These are phyloP conservation scores for Kazachstania taianensis DNA, from an alignment of 805 yeast species.

Conservation along the genomic window DNA sequence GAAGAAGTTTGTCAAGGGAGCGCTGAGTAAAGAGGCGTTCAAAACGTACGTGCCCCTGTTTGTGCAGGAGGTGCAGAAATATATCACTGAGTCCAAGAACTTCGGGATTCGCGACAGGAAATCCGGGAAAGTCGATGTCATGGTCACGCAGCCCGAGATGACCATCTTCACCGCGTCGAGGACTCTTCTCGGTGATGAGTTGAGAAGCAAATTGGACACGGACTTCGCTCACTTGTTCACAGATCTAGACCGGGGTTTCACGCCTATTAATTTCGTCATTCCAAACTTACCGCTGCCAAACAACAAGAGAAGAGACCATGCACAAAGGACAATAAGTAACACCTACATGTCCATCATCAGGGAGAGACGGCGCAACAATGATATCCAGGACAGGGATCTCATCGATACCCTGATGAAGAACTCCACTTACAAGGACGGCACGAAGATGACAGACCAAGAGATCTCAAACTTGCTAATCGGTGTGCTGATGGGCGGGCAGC, in stretches of 20 bases:
- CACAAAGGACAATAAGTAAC: constrained; percentile 69
- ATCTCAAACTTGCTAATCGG: constrained; percentile 91
- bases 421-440: constrained; percentile 88
- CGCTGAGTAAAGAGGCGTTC: constrained; percentile 79
- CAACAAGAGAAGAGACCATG: constrained; percentile 75
- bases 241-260: constrained; percentile 94
- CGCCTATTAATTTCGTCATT: constrained; percentile 92
- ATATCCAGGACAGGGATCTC: constrained; percentile 76
- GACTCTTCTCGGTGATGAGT: constrained; percentile 81
- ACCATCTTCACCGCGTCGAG: constrained; percentile 95
- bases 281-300: constrained; percentile 85
- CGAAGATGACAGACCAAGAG: constrained; percentile 87
- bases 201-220: constrained; percentile 72
- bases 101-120: constrained; percentile 33
- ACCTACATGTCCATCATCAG: constrained; percentile 75
- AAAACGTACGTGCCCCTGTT: constrained; percentile 80
- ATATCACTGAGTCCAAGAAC: constrained; percentile 44
- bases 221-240: constrained; percentile 77
- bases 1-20: constrained; percentile 89
- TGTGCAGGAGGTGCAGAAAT: constrained; percentile 61
- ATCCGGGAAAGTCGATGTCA: constrained; percentile 52
- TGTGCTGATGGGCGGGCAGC: constrained; percentile 98
- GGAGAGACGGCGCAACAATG: constrained; percentile 65
- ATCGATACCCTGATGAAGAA: constrained; percentile 77
- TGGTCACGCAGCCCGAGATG: constrained; percentile 85